Percentiles rank a stretch among this genome's conserved stretches.
phyloP scores from a whole-genome alignment of 2,329 filamentous ascomycete species.

The Uncinocarpus reesii region DNA sequence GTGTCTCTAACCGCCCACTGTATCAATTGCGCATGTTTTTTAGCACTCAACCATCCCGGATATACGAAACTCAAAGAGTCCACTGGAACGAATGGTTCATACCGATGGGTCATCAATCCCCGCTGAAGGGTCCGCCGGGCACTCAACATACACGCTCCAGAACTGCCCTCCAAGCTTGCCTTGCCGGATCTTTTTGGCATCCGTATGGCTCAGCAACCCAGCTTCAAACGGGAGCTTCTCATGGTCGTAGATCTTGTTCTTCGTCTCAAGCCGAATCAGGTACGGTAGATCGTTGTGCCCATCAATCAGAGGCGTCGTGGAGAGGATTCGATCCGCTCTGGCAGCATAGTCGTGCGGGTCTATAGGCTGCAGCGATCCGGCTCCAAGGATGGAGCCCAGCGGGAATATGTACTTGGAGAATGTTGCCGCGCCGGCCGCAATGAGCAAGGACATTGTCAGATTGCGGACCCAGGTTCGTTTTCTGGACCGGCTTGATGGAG shows the following conservation, averaged over 20 bases:
- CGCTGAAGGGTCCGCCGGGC: conserved; percentile 14
- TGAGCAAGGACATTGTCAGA: not conserved
- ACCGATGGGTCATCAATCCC: conserved; percentile 19
- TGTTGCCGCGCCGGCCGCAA: not conserved
- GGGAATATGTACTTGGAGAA: not conserved
- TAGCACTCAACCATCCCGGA: not conserved
- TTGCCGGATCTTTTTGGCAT: conserved; percentile 21
- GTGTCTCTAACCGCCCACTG: conserved; percentile 21
- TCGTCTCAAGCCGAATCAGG: conserved; percentile 20
- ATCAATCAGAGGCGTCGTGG: conserved; percentile 23
- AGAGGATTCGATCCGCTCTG: conserved; percentile 15
- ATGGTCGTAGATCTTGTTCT: conserved; percentile 23
- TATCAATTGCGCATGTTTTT: not conserved
- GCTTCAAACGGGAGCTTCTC: conserved; percentile 17
- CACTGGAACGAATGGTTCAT: not conserved
- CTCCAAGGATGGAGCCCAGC: not conserved
- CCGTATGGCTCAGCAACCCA: conserved; percentile 22
- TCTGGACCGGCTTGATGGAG: not conserved
- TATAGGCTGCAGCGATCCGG: not conserved
- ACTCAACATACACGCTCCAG: conserved; percentile 26
- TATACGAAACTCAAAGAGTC: not conserved
- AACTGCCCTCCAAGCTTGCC: conserved; percentile 27
- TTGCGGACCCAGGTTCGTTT: conserved; percentile 2
- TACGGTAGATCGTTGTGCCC: conserved; percentile 27
- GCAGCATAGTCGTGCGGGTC: conserved; percentile 10